Base-by-base conservation (phyloP, 1,139 yeast species). In the Geotrichum carabidarum region DNA sequence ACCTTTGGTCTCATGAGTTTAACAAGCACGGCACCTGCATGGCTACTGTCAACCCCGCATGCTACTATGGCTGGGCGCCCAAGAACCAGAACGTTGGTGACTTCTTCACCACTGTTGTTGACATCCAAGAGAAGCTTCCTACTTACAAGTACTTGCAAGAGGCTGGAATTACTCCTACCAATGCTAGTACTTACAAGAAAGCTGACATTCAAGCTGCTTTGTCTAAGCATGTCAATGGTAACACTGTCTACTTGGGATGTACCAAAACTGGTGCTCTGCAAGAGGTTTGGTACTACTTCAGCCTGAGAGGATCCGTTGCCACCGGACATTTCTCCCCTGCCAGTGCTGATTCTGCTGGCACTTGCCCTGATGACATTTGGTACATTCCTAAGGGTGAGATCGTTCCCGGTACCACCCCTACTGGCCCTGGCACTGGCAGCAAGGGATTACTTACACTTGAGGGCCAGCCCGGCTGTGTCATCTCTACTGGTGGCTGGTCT, bases 21-120 rank as follows among this genome's bases (percentile, higher is more conserved):
- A 90, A 91, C 73, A 91, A 93, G 69, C 99, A 91, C 67, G 98
- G 91, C 4, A 90, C 97, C 0, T 93, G 98, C 70, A 82, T 90
- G 73, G 79, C 82, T 40, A 89, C 97, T 0, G 74, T 90, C 50
- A 78, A 78, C 53, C 88, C 95, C 2, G 62, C 68, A 1, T 91
- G 98, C 67, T 89, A 88, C 68, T 56, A 62, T 11, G 50, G 56
- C 31, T 69, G 67, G 41, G 68, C 72, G 50, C 68, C 70, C 37
- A 66, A 75, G 54, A 69, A 80, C 63, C 77, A 79, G 65, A 82
- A 88, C 62, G 89, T 88, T 9, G 84, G 84, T 59, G 96, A 91
- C 69, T 93, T 82, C 69, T 90, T 78, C 71, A 78, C 78, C 56
- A 77, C 83, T 18, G 77, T 91, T 0, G 83, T 86, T 60, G 75